These are phyloP conservation scores for Fusarium camptoceras DNA, from an alignment of 2,329 filamentous ascomycete genomes.

Conservation along the genomic window DNA sequence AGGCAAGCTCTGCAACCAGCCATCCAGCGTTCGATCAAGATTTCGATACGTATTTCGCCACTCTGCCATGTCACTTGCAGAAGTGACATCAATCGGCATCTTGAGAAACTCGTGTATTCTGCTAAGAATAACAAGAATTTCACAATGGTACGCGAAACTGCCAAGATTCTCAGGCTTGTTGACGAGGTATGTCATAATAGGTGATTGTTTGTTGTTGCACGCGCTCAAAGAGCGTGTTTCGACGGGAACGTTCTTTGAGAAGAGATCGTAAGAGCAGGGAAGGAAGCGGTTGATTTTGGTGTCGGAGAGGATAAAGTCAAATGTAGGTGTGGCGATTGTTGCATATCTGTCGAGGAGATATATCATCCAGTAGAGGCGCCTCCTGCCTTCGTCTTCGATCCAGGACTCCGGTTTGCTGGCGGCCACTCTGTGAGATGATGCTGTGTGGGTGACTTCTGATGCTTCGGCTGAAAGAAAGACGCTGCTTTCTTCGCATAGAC, in stretches of 20 bases:
- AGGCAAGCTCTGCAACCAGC: slow-evolving; percentile 57
- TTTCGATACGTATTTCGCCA: slow-evolving; percentile 57
- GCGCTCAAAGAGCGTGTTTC: slow-evolving; percentile 53
- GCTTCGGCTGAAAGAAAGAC: slow-evolving; percentile 52
- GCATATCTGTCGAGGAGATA: slow-evolving; percentile 59
- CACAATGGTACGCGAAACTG: slow-evolving; percentile 60
- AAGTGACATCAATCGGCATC: slow-evolving; percentile 54
- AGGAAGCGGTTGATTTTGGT: slow-evolving; percentile 55
- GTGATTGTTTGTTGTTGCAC: slow-evolving; percentile 43
- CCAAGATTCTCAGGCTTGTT: slow-evolving; percentile 58
- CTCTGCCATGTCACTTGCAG: slow-evolving; percentile 52
- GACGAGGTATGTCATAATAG: slow-evolving; percentile 45
- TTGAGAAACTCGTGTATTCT: slow-evolving; percentile 58
- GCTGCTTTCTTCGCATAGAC: slow-evolving; percentile 55
- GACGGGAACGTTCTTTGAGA: slow-evolving; percentile 58
- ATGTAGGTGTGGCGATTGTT: slow-evolving; percentile 55
- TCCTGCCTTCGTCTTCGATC: slow-evolving; percentile 59
- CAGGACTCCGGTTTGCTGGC: slow-evolving; percentile 55
- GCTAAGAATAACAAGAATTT: slow-evolving; percentile 58
- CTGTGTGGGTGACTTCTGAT: slow-evolving; percentile 50
- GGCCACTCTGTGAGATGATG: slow-evolving; percentile 51
- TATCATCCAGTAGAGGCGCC: slow-evolving; percentile 59
- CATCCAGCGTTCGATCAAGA: slow-evolving; percentile 55
- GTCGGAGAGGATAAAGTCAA: slow-evolving; percentile 58
- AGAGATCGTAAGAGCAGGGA: slow-evolving; percentile 59